A percentile compares a stretch with the other conserved stretches of the same genome.
These are phyloP conservation scores for Pseudotsuga menziesii DNA, from an alignment of 75 land plant species.

Conservation along the genomic window DNA sequence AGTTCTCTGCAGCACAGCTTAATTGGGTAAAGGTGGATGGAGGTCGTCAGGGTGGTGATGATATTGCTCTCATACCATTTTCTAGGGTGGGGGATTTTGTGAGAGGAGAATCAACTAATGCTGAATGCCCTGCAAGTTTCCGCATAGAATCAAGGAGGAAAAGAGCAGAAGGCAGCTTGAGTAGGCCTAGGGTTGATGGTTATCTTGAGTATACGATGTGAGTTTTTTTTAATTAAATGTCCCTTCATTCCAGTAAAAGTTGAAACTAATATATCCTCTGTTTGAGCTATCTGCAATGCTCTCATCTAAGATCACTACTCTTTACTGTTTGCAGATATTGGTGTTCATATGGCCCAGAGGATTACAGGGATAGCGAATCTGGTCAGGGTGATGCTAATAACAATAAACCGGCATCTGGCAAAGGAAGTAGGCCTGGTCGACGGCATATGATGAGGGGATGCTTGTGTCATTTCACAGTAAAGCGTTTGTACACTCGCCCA, in stretches of 20 bases:
- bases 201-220: conserved; percentile 45
- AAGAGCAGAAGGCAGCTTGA: conserved; percentile 32
- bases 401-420: conserved; percentile 31
- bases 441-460: conserved; percentile 49
- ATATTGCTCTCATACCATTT: conserved; percentile 41
- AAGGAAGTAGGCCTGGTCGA: conserved; percentile 36
- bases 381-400: conserved; percentile 6
- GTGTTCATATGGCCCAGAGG: conserved; percentile 60
- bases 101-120: conserved; percentile 46
- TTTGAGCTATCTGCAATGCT: neutral
- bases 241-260: neutral
- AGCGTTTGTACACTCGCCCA: conserved; percentile 44
- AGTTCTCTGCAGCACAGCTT: conserved; percentile 36
- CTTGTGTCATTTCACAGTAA: conserved; percentile 50
- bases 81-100: conserved; percentile 40
- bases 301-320: neutral
- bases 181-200: conserved; percentile 39
- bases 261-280: neutral
- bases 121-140: conserved; percentile 46
- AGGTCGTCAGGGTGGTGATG: conserved; percentile 40
- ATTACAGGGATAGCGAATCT: conserved; percentile 28
- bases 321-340: conserved; percentile 32
- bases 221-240: conserved; percentile 1
- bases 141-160: conserved; percentile 44
- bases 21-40: conserved; percentile 43